Conservation (phyloP, 768 basidiomycete species). For the Leccinum variicolor region DNA sequence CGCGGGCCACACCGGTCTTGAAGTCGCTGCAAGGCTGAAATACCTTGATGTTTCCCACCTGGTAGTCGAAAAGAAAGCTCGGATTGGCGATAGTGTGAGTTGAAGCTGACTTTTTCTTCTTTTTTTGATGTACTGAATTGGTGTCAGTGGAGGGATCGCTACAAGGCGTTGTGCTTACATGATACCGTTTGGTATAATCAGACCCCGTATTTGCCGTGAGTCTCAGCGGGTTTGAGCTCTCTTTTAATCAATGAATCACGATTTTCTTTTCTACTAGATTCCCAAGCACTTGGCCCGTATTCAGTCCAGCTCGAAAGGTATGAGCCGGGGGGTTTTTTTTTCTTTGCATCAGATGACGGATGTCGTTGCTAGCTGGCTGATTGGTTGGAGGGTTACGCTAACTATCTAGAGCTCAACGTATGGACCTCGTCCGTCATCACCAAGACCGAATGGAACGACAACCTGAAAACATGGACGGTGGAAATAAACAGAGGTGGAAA, state of each 20-base stretch:
- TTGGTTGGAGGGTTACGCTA: slow-evolving; percentile 63
- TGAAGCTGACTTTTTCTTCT: background rate
- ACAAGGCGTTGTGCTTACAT: slow-evolving; percentile 55
- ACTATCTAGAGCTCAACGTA: slow-evolving; percentile 56
- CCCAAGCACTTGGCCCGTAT: slow-evolving; percentile 45
- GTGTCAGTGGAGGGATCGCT: slow-evolving; percentile 51
- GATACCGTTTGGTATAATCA: slow-evolving; percentile 54
- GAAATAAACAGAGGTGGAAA: slow-evolving; percentile 33
- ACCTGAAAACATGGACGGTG: slow-evolving; percentile 44
- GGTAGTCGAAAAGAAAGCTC: slow-evolving; percentile 51
- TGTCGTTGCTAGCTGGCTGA: slow-evolving; percentile 48
- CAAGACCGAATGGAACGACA: slow-evolving; percentile 36
- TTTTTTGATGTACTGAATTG: too few species aligned
- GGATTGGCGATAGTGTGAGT: slow-evolving; percentile 46
- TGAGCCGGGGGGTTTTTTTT: background rate
- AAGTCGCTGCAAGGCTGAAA: slow-evolving; percentile 63
- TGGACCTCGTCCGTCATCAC: slow-evolving; percentile 53
- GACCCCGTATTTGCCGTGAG: slow-evolving; percentile 52
- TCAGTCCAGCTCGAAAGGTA: slow-evolving; percentile 49
- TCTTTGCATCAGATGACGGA: background rate
- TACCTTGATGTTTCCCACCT: slow-evolving; percentile 52
- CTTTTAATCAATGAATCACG: slow-evolving; percentile 43
- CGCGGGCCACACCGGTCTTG: slow-evolving; percentile 66
- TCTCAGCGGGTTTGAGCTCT: background rate
- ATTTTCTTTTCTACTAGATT: slow-evolving; percentile 11